A percentile compares a stretch with the other conserved stretches of the same genome.
Conservation (phyloP, 805 yeast species). For the Candida silvicultrix region DNA sequence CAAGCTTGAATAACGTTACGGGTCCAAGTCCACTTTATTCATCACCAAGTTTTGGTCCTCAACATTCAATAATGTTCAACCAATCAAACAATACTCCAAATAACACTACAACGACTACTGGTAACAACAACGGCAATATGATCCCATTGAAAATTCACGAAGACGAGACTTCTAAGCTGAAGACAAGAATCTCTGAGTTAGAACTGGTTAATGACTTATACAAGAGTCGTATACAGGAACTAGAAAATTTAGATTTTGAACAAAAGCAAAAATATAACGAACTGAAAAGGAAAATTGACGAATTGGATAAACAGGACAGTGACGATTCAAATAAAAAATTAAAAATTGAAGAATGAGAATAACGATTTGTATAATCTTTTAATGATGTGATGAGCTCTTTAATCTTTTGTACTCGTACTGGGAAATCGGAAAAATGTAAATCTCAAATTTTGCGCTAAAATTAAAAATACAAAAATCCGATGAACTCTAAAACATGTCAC, state of each 20-base stretch:
- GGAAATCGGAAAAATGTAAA: too few species aligned
- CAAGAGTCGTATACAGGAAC: constrained; percentile 73
- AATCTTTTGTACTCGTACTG: too few species aligned
- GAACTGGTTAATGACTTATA: constrained; percentile 88
- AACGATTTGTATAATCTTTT: neutral
- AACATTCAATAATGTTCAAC: constrained; percentile 23
- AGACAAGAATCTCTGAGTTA: constrained; percentile 78
- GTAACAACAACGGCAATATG: neutral
- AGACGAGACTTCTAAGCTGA: constrained; percentile 37
- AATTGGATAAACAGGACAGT: constrained; percentile 3
- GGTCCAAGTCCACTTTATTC: constrained; percentile 13
- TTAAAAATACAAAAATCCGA: too few species aligned
- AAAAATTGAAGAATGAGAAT: constrained; percentile 5
- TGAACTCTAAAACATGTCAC: too few species aligned
- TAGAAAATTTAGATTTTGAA: constrained; percentile 38
- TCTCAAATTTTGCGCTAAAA: too few species aligned
- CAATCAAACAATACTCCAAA: too few species aligned
- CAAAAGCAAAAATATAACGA: constrained; percentile 10
- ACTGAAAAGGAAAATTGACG: constrained; percentile 7
- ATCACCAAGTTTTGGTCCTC: constrained; percentile 44
- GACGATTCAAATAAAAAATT: constrained; percentile 2
- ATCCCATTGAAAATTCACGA: constrained; percentile 6
- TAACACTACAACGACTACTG: too few species aligned
- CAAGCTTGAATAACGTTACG: constrained; percentile 13
- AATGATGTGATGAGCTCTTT: neutral